Percentiles rank a stretch among this genome's conserved stretches.
Evolutionary conservation across 345 rosid genomes (phyloP).

Genomic region (Rhodamnia rubescens): DNA sequence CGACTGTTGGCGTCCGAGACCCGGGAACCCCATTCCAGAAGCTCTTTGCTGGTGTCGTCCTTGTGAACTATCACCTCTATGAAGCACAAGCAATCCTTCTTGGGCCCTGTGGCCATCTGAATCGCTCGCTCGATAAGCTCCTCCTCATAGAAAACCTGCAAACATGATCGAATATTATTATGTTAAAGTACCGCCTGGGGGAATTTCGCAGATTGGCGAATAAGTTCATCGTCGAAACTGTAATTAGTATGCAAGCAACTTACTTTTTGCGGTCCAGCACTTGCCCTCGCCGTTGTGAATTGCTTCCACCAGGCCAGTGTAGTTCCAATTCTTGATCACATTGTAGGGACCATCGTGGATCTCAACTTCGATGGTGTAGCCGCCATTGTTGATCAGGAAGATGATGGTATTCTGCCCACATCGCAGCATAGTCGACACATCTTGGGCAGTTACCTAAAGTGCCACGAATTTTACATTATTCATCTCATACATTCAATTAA

Average conservation of each 20-base stretch:
- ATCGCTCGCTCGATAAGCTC: slow-evolving; percentile 58
- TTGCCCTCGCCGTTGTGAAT: slow-evolving; percentile 73
- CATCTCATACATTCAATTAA: not conserved
- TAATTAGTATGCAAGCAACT: not conserved
- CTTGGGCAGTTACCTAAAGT: slow-evolving; percentile 64
- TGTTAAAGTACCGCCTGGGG: not conserved
- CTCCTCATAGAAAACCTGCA: slow-evolving; percentile 54
- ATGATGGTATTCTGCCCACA: slow-evolving; percentile 55
- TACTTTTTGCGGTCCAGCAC: slow-evolving; percentile 80
- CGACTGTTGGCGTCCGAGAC: slow-evolving; percentile 77
- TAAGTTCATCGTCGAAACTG: not conserved
- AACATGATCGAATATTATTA: not conserved
- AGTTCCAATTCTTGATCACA: slow-evolving; percentile 88
- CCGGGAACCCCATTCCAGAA: slow-evolving; percentile 71
- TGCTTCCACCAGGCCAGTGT: slow-evolving; percentile 59
- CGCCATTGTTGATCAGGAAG: slow-evolving; percentile 75
- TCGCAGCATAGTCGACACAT: slow-evolving; percentile 63
- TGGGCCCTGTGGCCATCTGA: slow-evolving; percentile 31
- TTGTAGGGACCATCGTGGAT: slow-evolving; percentile 86
- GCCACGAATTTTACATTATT: not conserved
- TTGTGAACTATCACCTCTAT: slow-evolving; percentile 66
- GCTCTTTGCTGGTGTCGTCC: slow-evolving; percentile 84
- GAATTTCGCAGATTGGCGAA: not conserved
- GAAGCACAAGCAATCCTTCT: slow-evolving; percentile 67
- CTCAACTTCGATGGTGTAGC: slow-evolving; percentile 79